Percentiles rank a stretch among this genome's conserved stretches.
These are phyloP conservation scores for Nicotiana obtusifolia DNA, from an alignment of 257 asterid genomes.

Conservation along the genomic window DNA sequence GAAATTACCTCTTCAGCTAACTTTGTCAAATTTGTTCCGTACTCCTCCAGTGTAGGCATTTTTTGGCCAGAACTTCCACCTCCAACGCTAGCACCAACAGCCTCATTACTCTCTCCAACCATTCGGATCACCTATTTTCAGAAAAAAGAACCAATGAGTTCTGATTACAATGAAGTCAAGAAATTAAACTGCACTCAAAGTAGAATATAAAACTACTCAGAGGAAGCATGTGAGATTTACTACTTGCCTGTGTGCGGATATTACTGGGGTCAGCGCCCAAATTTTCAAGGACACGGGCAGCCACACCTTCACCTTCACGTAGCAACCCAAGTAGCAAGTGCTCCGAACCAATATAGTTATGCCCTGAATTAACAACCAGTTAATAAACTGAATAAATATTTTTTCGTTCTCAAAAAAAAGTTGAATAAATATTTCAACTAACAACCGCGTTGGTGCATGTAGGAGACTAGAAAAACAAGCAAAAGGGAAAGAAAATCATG, in stretches of 20 bases:
- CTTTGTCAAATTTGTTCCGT: constrained; percentile 70
- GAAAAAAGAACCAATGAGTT: neutral
- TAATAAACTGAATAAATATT: neutral
- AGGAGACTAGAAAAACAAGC: neutral
- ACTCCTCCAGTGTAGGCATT: constrained; percentile 77
- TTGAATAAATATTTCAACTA: neutral
- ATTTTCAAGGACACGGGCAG: constrained; percentile 94
- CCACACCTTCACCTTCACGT: constrained; percentile 99
- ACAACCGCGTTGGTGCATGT: neutral
- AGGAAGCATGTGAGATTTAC: neutral
- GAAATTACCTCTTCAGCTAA: constrained; percentile 80
- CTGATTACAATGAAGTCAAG: neutral
- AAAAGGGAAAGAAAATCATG: neutral
- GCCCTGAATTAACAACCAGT: constrained; percentile 47
- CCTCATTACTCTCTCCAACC: constrained; percentile 81
- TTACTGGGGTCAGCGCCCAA: constrained; percentile 93
- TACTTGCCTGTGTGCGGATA: constrained; percentile 78
- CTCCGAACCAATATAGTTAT: constrained; percentile 98
- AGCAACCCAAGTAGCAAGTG: constrained; percentile 93
- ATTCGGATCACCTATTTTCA: constrained; percentile 54
- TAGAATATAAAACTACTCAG: neutral
- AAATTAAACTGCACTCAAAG: neutral
- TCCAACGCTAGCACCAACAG: constrained; percentile 80
- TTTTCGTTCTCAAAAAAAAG: neutral
- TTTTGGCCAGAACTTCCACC: constrained; percentile 70